Evolutionary conservation across 257 asterid genomes (phyloP).

Genomic region (Marsdenia floribunda): DNA sequence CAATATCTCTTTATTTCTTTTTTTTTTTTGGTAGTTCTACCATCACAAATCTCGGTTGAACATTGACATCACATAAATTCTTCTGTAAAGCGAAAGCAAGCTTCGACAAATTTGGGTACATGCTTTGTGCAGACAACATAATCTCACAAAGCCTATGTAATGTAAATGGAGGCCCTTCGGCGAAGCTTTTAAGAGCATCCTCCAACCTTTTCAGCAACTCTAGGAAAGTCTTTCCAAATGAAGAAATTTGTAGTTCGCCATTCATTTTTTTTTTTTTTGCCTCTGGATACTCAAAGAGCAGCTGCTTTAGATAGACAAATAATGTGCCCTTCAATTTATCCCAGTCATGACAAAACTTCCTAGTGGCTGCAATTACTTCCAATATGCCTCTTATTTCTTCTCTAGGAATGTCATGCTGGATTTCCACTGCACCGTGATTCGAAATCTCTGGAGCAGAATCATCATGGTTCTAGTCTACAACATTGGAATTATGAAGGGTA

Average conservation of each 20-base stretch:
- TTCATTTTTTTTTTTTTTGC: slow-evolving; percentile 75
- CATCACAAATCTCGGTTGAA: too few relatives aligned
- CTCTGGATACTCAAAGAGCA: slow-evolving; percentile 82
- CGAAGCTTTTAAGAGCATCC: slow-evolving; percentile 79
- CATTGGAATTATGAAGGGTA: slow-evolving; percentile 22
- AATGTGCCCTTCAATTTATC: slow-evolving; percentile 58
- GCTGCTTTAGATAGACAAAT: slow-evolving; percentile 77
- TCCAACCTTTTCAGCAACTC: slow-evolving; percentile 95
- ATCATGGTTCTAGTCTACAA: slow-evolving; percentile 36
- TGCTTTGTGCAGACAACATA: too few relatives aligned
- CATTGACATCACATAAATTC: too few relatives aligned
- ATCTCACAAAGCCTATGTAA: slow-evolving; percentile 97
- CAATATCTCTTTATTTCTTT: too few relatives aligned
- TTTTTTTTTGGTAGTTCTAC: too few relatives aligned
- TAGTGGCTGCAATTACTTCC: slow-evolving; percentile 68
- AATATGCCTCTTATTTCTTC: slow-evolving; percentile 49
- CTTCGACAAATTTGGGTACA: too few relatives aligned
- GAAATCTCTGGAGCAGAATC: slow-evolving; percentile 28
- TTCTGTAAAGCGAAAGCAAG: too few relatives aligned
- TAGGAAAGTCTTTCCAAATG: slow-evolving; percentile 64
- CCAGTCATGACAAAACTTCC: slow-evolving; percentile 88
- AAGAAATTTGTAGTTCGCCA: slow-evolving; percentile 59
- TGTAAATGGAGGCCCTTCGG: slow-evolving; percentile 94
- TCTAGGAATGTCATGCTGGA: slow-evolving; percentile 30
- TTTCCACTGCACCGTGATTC: slow-evolving; percentile 36